Conservation (phyloP, 2,329 filamentous ascomycete species). For the Ceratocystis harringtonii region DNA sequence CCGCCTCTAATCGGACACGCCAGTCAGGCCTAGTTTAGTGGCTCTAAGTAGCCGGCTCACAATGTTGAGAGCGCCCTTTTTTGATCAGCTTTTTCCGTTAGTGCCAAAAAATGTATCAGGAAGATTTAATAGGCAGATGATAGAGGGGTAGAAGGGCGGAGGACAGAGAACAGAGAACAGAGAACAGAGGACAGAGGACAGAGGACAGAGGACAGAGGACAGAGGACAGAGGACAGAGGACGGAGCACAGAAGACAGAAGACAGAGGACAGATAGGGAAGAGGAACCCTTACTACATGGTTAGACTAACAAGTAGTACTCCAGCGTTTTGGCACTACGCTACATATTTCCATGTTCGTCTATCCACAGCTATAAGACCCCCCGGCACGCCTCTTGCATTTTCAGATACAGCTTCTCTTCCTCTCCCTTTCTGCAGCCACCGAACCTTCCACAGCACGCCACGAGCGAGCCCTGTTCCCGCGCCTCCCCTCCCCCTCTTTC, state of each 20-base stretch:
- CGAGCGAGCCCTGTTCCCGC: background rate
- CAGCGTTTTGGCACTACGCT: background rate
- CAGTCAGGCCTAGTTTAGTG: background rate
- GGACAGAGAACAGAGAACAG: too few species aligned
- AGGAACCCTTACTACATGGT: background rate
- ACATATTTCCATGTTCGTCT: background rate
- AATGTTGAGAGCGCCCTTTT: background rate
- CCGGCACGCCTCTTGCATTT: background rate
- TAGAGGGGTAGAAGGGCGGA: too few species aligned
- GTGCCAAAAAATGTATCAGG: background rate
- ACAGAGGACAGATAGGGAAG: too few species aligned
- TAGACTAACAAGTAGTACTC: background rate
- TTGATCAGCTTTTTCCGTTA: background rate
- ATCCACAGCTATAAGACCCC: background rate
- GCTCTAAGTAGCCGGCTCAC: background rate
- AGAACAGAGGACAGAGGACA: too few species aligned
- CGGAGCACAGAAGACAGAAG: too few species aligned
- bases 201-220: too few species aligned
- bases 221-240: too few species aligned
- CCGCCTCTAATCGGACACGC: background rate
- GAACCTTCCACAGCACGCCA: conserved; percentile 3
- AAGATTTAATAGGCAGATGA: too few species aligned
- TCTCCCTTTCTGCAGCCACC: background rate
- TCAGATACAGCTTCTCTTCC: background rate
- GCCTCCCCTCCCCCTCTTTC: background rate